A percentile compares a stretch with the other conserved stretches of the same genome.
Evolutionary conservation across 73 alveolate species (phyloP).

Genomic region (Effrenium voratum): DNA sequence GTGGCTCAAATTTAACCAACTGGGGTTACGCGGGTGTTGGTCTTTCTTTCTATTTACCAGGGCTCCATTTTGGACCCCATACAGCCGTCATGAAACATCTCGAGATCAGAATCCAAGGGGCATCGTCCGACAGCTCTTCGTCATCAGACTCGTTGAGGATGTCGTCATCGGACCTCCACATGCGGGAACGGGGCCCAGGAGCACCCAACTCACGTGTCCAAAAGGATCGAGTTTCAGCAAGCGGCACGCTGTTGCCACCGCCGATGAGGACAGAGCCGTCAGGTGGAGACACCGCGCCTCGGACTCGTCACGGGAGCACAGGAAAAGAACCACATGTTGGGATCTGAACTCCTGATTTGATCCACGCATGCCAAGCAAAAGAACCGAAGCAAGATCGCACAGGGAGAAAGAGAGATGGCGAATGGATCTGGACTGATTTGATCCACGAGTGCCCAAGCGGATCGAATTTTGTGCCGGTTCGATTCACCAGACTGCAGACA

Average conservation of each 20-base stretch:
- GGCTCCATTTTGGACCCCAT: too few relatives aligned
- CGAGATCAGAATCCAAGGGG: not conserved
- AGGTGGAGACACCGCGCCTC: constrained; percentile 85
- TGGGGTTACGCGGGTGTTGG: too few relatives aligned
- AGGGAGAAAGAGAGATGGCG: not conserved
- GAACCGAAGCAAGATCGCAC: too few relatives aligned
- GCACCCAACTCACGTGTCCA: not conserved
- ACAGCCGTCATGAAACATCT: not conserved
- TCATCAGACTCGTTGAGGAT: constrained; percentile 78
- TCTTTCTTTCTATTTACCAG: too few relatives aligned
- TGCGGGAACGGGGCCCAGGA: not conserved
- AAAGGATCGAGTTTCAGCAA: not conserved
- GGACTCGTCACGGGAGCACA: too few relatives aligned
- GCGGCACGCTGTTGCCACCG: constrained; percentile 86
- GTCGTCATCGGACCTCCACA: constrained; percentile 79
- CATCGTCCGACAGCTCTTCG: constrained; percentile 76
- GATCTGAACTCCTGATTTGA: too few relatives aligned
- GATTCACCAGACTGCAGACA: not conserved
- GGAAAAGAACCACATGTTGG: too few relatives aligned
- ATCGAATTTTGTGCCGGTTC: not conserved
- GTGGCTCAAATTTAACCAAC: too few relatives aligned
- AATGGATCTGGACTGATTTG: not conserved
- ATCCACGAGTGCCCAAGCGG: not conserved
- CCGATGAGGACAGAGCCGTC: constrained; percentile 84
- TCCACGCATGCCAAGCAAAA: too few relatives aligned